A percentile compares a stretch with the other conserved stretches of the same genome.
Evolutionary conservation across 2,329 filamentous ascomycete species (phyloP).

Genomic region (Spiromastix sp.): DNA sequence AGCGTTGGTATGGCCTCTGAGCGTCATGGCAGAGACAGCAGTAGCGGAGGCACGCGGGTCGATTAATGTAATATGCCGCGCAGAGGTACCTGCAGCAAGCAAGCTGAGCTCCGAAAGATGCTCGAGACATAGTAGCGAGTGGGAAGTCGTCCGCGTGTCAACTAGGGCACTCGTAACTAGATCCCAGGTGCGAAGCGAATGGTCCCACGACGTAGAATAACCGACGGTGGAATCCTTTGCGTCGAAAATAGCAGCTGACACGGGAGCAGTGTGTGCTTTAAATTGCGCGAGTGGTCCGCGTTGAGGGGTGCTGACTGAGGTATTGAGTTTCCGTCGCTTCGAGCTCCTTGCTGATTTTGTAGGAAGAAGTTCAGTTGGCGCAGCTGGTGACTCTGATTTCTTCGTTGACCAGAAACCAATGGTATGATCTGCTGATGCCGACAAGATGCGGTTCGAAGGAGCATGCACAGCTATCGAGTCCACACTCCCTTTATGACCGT

Average conservation of each 20-base stretch:
- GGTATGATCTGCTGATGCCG: constrained; percentile 71
- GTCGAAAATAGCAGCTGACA: constrained; percentile 76
- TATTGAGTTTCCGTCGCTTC: constrained; percentile 67
- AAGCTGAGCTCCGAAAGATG: constrained; percentile 58
- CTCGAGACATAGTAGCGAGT: constrained; percentile 69
- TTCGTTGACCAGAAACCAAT: constrained; percentile 84
- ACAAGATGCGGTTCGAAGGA: constrained; percentile 66
- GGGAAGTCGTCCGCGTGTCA: constrained; percentile 70
- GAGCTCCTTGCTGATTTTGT: constrained; percentile 50
- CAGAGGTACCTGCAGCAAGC: constrained; percentile 66
- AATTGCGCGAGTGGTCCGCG: constrained; percentile 71
- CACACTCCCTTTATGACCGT: constrained; percentile 67
- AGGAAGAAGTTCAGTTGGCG: constrained; percentile 59
- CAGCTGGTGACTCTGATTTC: constrained; percentile 64
- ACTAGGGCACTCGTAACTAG: constrained; percentile 70
- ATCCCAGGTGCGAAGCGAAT: constrained; percentile 84
- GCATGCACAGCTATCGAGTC: constrained; percentile 66
- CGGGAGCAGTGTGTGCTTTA: constrained; percentile 59
- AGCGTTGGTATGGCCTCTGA: constrained; percentile 75
- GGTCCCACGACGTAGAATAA: constrained; percentile 86
- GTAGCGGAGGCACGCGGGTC: constrained; percentile 74
- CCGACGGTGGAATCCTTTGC: constrained; percentile 75
- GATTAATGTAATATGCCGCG: constrained; percentile 82
- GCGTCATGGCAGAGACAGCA: constrained; percentile 75
- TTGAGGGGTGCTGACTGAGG: constrained; percentile 51